Percentiles rank a stretch among this genome's conserved stretches.
phyloP scores from a whole-genome alignment of 441 rosid genomes.

The Theobroma grandiflorum region DNA sequence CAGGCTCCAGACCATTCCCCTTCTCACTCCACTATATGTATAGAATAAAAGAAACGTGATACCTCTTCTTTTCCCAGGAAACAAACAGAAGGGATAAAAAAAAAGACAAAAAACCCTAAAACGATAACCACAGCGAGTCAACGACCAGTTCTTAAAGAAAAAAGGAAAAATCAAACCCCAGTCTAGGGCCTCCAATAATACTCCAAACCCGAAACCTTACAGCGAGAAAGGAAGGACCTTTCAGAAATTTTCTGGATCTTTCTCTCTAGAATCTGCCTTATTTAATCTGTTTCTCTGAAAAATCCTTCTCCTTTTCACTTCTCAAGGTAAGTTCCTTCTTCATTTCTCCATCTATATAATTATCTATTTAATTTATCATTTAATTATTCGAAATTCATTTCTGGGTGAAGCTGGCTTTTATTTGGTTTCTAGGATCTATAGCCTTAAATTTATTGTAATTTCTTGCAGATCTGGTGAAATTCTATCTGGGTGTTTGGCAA shows the following conservation, averaged over 20 bases:
- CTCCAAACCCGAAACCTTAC: background rate
- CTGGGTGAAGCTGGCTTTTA: background rate
- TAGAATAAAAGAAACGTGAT: background rate
- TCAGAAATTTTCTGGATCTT: background rate
- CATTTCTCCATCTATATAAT: background rate
- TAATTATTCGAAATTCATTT: background rate
- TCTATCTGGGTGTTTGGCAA: background rate
- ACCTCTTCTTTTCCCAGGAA: background rate
- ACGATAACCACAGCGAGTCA: background rate
- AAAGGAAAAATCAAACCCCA: background rate
- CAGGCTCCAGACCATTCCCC: no score
- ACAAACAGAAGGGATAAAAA: background rate
- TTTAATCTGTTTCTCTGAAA: background rate
- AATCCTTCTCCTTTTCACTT: background rate
- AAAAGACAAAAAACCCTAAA: background rate
- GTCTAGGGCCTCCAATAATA: background rate
- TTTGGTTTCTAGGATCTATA: background rate
- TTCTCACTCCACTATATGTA: no score
- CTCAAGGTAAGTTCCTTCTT: background rate
- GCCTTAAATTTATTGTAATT: background rate
- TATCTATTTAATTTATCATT: background rate
- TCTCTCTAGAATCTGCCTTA: slow-evolving; percentile 4
- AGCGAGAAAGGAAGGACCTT: slow-evolving; percentile 10
- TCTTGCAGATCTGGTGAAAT: slow-evolving; percentile 26
- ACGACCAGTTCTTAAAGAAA: background rate